Percentiles rank a stretch among this genome's conserved stretches.
Conservation (phyloP, 139 green algal species). For the Tetraselmis striata region DNA sequence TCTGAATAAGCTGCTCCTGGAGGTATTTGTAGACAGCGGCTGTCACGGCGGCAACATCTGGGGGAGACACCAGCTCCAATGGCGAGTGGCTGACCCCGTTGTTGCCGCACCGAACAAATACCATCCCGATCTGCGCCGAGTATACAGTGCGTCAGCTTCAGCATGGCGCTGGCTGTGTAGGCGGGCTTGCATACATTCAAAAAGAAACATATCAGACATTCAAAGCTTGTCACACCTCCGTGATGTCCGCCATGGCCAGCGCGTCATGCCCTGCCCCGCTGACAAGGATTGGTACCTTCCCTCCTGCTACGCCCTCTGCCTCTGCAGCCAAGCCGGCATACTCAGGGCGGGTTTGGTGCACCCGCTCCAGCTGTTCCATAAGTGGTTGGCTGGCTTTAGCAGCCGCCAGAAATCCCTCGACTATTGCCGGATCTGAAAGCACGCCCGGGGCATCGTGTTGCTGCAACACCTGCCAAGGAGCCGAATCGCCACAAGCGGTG, state of each 20-base stretch:
- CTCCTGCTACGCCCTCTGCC: background rate
- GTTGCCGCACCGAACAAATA: conserved; percentile 77
- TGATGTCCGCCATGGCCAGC: conserved; percentile 69
- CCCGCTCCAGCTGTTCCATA: background rate
- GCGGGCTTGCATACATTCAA: too few species aligned
- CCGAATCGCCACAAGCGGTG: too few species aligned
- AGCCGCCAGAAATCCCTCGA: background rate
- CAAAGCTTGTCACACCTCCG: too few species aligned
- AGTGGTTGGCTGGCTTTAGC: background rate
- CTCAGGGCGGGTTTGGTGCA: background rate
- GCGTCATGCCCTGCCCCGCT: conserved; percentile 87
- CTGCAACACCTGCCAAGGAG: background rate
- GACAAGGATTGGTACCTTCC: conserved; percentile 48
- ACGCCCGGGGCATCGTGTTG: background rate
- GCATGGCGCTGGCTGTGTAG: background rate
- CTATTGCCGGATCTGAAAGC: background rate
- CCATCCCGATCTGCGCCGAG: conserved; percentile 63
- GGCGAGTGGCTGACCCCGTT: conserved; percentile 78
- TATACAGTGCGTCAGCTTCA: background rate
- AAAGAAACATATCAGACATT: too few species aligned
- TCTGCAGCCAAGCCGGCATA: background rate
- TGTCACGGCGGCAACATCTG: conserved; percentile 55
- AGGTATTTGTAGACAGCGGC: conserved; percentile 37
- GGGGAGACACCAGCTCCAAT: conserved; percentile 53
- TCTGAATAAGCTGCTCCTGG: background rate